Evolutionary conservation across 352 stramenopile genomes (phyloP).

Genomic region (Pythium phragmiticola): DNA sequence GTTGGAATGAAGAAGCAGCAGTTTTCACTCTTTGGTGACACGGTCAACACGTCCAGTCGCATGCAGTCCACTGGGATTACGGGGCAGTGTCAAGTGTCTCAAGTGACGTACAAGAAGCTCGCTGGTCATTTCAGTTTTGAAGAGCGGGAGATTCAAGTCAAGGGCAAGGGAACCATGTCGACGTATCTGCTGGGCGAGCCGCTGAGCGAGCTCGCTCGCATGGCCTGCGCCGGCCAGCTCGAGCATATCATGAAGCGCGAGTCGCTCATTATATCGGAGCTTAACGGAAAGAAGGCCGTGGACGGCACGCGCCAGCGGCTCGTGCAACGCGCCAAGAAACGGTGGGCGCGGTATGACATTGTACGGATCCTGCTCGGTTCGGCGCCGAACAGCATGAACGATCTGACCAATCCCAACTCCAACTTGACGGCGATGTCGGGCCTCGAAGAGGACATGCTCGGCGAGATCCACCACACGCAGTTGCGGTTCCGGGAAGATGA

Average conservation of each 20-base stretch:
- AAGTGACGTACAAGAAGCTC: conserved; percentile 84
- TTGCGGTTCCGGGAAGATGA: conserved; percentile 66
- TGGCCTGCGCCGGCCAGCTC: conserved; percentile 57
- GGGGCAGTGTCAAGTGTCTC: conserved; percentile 75
- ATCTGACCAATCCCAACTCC: conserved; percentile 31
- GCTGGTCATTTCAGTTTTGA: conserved; percentile 74
- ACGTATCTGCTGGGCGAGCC: conserved; percentile 82
- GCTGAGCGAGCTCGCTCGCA: conserved; percentile 54
- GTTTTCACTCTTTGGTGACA: conserved; percentile 94
- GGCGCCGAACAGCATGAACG: conserved; percentile 35
- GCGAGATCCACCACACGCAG: conserved; percentile 55
- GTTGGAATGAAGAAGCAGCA: conserved; percentile 92
- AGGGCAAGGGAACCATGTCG: conserved; percentile 85
- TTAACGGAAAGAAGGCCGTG: conserved; percentile 39
- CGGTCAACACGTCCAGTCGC: conserved; percentile 86
- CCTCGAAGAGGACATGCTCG: conserved; percentile 64
- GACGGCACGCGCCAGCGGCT: conserved; percentile 55
- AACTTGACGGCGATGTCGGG: conserved; percentile 37
- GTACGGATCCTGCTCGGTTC: conserved; percentile 55
- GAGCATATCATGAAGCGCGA: conserved; percentile 70
- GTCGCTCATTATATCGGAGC: conserved; percentile 55
- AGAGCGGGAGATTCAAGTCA: conserved; percentile 79
- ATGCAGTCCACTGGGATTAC: conserved; percentile 90
- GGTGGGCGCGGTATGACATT: conserved; percentile 61
- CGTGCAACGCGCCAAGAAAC: conserved; percentile 46